phyloP scores from a whole-genome alignment of 2,329 filamentous ascomycete species.

The Diplodia mutila region DNA sequence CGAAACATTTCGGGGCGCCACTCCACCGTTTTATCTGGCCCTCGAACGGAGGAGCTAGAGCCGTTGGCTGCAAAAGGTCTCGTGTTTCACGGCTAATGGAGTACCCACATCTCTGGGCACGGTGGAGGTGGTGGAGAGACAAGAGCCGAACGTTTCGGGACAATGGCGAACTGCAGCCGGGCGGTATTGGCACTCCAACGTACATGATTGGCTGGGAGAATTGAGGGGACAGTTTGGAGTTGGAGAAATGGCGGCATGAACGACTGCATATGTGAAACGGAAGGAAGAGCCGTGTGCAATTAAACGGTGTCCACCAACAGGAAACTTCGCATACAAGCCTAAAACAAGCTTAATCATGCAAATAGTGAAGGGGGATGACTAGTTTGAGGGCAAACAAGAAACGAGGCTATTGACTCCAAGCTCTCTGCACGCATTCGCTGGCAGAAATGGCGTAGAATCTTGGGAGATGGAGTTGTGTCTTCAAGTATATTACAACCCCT shows the following conservation, averaged over 20 bases:
- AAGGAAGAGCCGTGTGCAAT: constrained; percentile 19
- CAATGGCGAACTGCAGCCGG: background rate
- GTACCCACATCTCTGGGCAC: background rate
- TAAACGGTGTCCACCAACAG: background rate
- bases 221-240: background rate
- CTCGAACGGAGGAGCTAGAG: background rate
- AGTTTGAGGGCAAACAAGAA: background rate
- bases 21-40: constrained; percentile 9
- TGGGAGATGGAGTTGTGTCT: constrained; percentile 1
- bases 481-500: constrained; percentile 15
- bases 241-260: background rate
- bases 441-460: background rate
- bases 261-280: constrained; percentile 11
- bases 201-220: constrained; percentile 4
- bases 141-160: background rate
- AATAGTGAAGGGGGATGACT: background rate
- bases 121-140: background rate
- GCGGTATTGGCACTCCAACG: background rate
- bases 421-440: background rate
- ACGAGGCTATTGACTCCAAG: background rate
- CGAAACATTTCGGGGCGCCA: background rate
- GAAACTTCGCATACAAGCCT: background rate
- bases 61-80: background rate
- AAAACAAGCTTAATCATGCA: constrained; percentile 17
- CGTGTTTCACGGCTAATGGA: constrained; percentile 19